phyloP scores from a whole-genome alignment of 2,329 filamentous ascomycete genomes.

The Purpureocillium lavendulum region DNA sequence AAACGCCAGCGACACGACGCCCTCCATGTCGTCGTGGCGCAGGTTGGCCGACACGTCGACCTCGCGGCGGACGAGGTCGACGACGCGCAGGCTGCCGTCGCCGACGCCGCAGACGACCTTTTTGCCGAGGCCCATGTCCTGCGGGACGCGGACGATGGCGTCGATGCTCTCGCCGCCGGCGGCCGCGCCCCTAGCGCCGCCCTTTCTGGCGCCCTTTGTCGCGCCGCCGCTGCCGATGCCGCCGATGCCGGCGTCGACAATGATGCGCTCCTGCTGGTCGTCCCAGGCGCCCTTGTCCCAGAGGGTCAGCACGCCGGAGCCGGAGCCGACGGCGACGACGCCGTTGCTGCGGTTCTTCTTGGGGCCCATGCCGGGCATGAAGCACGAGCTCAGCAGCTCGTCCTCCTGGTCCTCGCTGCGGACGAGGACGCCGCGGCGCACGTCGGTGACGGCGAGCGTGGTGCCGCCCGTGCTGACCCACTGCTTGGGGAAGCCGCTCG shows the following conservation, averaged over 20 bases:
- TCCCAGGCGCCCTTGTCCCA: conserved; percentile 97
- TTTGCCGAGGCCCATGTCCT: conserved; percentile 60
- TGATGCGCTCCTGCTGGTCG: conserved; percentile 84
- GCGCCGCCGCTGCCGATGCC: too few relatives aligned
- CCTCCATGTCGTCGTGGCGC: conserved; percentile 78
- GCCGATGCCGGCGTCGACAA: conserved; percentile 51
- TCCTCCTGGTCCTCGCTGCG: conserved; percentile 94
- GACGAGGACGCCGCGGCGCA: conserved; percentile 76
- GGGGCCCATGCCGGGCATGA: conserved; percentile 68
- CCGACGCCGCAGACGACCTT: conserved; percentile 74
- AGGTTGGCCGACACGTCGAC: conserved; percentile 54
- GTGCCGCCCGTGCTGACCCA: conserved; percentile 92
- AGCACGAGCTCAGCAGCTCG: conserved; percentile 73
- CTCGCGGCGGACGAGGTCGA: conserved; percentile 67
- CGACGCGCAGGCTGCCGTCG: conserved; percentile 70
- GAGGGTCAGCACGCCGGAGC: conserved; percentile 74
- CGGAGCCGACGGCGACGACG: conserved; percentile 66
- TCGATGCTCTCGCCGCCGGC: conserved; percentile 72
- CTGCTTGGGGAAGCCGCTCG: conserved; percentile 84
- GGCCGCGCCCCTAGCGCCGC: background rate
- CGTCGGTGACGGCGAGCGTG: conserved; percentile 82
- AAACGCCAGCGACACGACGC: conserved; percentile 73
- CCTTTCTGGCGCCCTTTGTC: too few relatives aligned
- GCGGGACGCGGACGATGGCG: conserved; percentile 63
- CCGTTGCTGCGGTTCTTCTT: conserved; percentile 60